Evolutionary conservation across 2,329 filamentous ascomycete species (phyloP).

Genomic region (Chrysosphaeria jannelii): DNA sequence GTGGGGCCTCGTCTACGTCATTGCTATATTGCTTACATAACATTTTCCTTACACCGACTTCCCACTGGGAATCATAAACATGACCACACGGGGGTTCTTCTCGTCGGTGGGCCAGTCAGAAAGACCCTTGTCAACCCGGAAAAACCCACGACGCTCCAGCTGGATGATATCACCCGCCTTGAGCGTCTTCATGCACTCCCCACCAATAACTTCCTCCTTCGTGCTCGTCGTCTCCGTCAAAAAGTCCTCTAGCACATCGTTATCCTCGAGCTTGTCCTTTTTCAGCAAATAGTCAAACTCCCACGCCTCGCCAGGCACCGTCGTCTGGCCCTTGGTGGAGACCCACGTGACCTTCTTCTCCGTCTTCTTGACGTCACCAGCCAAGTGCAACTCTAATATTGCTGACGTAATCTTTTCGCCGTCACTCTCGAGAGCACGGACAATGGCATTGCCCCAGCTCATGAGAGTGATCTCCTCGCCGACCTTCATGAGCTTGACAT

Average conservation of each 20-base stretch:
- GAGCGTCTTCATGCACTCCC: conserved; percentile 48
- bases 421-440: conserved; percentile 28
- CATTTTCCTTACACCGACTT: conserved; percentile 12
- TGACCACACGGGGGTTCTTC: conserved; percentile 18
- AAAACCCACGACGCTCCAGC: conserved; percentile 81
- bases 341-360: conserved; percentile 95
- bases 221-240: conserved; percentile 48
- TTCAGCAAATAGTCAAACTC: conserved; percentile 90
- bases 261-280: conserved; percentile 78
- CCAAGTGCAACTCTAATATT: conserved; percentile 63
- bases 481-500: conserved; percentile 51
- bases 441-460: conserved; percentile 82
- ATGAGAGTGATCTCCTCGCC: conserved; percentile 87
- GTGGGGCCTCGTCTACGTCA: no score
- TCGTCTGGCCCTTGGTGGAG: conserved; percentile 39
- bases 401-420: conserved; percentile 30
- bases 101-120: conserved; percentile 16
- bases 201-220: conserved; percentile 45
- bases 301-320: conserved; percentile 60
- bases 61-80: conserved; percentile 27
- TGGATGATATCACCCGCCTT: conserved; percentile 83
- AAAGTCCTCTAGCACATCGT: conserved; percentile 62
- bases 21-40: no score
- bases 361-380: conserved; percentile 81
- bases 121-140: conserved; percentile 44